Evolutionary conservation across 2,329 filamentous ascomycete species (phyloP), one percentile per base, ranked within the genome.

Genomic region (Periconia macrospinosa): DNA sequence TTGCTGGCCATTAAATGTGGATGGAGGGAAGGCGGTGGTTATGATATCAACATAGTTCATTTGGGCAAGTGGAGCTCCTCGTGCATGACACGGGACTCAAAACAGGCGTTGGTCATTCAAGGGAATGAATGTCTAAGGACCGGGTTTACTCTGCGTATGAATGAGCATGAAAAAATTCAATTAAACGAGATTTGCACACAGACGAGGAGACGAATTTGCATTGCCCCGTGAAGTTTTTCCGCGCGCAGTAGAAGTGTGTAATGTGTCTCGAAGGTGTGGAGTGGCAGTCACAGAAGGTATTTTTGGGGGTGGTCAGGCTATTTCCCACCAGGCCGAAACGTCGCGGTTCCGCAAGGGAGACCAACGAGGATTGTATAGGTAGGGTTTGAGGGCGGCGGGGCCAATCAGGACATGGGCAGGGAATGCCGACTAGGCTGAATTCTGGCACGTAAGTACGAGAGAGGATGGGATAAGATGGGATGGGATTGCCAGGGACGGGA

Each of bases 1-100:
- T 83, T 68, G 81, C 83, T 70, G 75, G 77, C 51, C 73, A 79
- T 67, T 81, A 81, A 74, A 60, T 47, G 63, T 58, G 52, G 15
- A 42, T 10, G 33, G 33, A 37, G 33, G 53, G 42, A 50, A 54
- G 51, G 56, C 58, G 61, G 56, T 57, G 60, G 54, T 62, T 58
- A 64, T 59, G 55, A 61, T 59, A 63, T 62, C 60, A 67, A 59
- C 60, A 55, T 61, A 37, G 33, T 37, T 37, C 53, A 59, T 57
- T 63, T 63, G 64, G 63, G 56, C 58, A 59, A 61, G 65, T 60
- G 59, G 65, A 53, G 53, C 59, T 57, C 55, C 59, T 61, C 49
- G 9, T 63, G 56, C 60, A 61, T 58, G 61, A 59, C 61, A 62
- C 58, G 59, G 62, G 62, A 61, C 61, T 62, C 60, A 63, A 66